Evolutionary conservation across 148 eudicot species (phyloP).

Genomic region (Amaranthus cruentus): DNA sequence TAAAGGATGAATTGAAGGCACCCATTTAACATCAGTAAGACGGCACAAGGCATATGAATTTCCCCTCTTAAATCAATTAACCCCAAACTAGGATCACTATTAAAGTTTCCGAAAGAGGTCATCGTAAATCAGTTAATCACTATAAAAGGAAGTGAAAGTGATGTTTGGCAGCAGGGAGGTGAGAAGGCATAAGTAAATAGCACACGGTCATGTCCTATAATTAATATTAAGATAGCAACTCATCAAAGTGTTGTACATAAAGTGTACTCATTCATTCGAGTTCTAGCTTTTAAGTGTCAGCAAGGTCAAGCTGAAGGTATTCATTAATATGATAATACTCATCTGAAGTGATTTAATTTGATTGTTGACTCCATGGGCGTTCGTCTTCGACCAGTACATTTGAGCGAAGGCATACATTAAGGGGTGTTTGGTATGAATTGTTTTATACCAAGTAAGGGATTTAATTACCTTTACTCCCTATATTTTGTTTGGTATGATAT

Average conservation of each 20-base stretch:
- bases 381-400: too few species aligned
- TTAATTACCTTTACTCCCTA: too few species aligned
- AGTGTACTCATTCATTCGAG: conserved; percentile 46
- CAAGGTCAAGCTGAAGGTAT: conserved; percentile 31
- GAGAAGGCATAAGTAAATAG: conserved; percentile 47
- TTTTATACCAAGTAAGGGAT: too few species aligned
- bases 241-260: conserved; percentile 43
- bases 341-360: too few species aligned
- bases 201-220: conserved; percentile 10
- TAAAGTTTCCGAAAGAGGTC: conserved; percentile 33
- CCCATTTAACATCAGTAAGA: conserved; percentile 47
- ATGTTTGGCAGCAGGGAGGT: conserved; percentile 38
- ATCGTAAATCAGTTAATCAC: conserved; percentile 28
- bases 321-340: conserved; percentile 26
- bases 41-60: conserved; percentile 21
- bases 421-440: too few species aligned
- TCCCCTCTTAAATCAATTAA: too few species aligned
- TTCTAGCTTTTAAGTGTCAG: conserved; percentile 9
- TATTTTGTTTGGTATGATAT: too few species aligned
- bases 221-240: conserved; percentile 37
- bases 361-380: too few species aligned
- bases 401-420: too few species aligned
- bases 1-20: conserved; percentile 25
- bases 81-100: conserved; percentile 34
- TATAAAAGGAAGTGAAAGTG: conserved; percentile 43